phyloP scores from a whole-genome alignment of 202 grass and related monocot genomes.

The Eragrostis tef region DNA sequence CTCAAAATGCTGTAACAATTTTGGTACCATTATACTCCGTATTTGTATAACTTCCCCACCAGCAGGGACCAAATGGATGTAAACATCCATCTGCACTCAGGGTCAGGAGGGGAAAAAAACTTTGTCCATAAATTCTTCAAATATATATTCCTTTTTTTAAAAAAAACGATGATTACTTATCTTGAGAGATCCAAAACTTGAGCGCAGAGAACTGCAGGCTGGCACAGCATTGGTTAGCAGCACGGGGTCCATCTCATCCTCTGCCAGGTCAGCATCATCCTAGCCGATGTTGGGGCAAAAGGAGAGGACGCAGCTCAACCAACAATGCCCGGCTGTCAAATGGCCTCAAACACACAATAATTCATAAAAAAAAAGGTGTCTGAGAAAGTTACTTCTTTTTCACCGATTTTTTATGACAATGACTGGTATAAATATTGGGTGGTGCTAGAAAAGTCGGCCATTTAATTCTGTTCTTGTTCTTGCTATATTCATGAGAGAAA shows the following conservation, averaged over 20 bases:
- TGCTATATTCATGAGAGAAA: not conserved
- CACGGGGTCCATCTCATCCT: conserved; percentile 44
- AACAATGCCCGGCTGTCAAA: conserved; percentile 21
- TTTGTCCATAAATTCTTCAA: not conserved
- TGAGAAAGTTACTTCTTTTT: not conserved
- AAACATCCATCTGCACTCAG: conserved; percentile 10
- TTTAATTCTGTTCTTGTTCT: conserved; percentile 13
- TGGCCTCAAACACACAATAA: conserved; percentile 14
- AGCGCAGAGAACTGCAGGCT: conserved; percentile 18
- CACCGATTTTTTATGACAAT: not conserved
- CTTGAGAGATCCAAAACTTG: conserved; percentile 45
- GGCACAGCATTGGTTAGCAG: conserved; percentile 50
- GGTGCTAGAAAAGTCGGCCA: conserved; percentile 39
- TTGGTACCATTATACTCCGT: too few species aligned
- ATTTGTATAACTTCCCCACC: not conserved
- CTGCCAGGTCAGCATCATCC: conserved; percentile 46
- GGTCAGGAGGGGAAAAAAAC: not conserved
- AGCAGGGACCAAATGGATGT: not conserved
- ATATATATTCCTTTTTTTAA: not conserved
- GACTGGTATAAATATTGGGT: conserved; percentile 30
- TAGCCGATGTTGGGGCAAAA: not conserved
- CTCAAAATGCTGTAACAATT: too few species aligned
- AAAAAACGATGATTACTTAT: not conserved
- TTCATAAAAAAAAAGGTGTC: not conserved
- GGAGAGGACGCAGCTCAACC: conserved; percentile 10